Percentiles rank a stretch among this genome's conserved stretches.
These are phyloP conservation scores for Cercospora janseana DNA, from an alignment of 2,329 filamentous ascomycete species.

Conservation along the genomic window DNA sequence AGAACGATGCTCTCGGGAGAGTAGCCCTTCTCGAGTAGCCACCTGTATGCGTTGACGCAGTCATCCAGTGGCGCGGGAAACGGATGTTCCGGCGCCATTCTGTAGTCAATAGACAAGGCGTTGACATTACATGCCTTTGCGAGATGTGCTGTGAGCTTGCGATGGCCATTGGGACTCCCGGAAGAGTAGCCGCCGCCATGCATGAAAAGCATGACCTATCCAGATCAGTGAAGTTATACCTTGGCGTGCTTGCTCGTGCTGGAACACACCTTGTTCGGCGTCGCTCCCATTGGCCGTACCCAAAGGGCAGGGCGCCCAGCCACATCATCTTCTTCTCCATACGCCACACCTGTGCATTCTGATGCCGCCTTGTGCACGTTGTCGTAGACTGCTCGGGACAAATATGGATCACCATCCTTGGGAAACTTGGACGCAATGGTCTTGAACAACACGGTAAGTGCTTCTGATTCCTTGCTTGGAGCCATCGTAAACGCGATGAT, in stretches of 20 bases:
- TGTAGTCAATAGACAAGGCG: constrained; percentile 57
- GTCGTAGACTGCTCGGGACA: constrained; percentile 30
- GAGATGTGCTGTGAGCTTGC: constrained; percentile 31
- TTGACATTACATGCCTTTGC: constrained; percentile 51
- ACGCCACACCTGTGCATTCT: constrained; percentile 28
- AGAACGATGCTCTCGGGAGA: constrained; percentile 26
- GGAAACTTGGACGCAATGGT: constrained; percentile 23
- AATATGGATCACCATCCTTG: constrained; percentile 18
- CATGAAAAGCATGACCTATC: constrained; percentile 22
- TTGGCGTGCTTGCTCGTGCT: not conserved
- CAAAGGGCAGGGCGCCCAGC: constrained; percentile 27
- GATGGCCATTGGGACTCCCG: constrained; percentile 29
- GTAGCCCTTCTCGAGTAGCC: constrained; percentile 50
- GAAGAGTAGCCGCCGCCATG: constrained; percentile 33
- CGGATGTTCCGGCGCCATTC: constrained; percentile 58
- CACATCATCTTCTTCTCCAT: constrained; percentile 22
- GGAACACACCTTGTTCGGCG: constrained; percentile 21
- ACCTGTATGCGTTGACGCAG: constrained; percentile 56
- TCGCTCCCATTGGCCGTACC: constrained; percentile 25
- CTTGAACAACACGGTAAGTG: constrained; percentile 26
- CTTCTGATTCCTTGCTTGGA: constrained; percentile 30
- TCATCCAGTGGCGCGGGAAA: constrained; percentile 56
- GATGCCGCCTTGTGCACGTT: constrained; percentile 27
- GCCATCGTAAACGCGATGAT: constrained; percentile 22
- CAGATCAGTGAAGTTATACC: constrained; percentile 3